Evolutionary conservation across 2,329 filamentous ascomycete species (phyloP).

Genomic region (Claviceps africana): DNA sequence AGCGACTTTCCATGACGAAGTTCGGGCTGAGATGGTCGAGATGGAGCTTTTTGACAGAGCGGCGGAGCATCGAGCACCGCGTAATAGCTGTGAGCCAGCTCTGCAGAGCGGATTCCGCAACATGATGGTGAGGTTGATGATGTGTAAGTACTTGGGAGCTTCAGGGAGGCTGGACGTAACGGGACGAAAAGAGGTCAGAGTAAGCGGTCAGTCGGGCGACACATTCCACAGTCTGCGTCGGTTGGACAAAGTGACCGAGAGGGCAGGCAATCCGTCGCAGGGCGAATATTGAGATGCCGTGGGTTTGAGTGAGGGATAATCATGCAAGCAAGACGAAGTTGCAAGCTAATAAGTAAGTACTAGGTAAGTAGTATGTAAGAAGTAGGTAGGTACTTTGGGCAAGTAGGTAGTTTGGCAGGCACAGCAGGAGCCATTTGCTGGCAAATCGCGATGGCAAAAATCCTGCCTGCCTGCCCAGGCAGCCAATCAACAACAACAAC

Average conservation of each 20-base stretch:
- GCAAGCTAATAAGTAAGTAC: background rate
- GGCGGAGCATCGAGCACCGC: conserved; percentile 35
- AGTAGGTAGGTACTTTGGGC: background rate
- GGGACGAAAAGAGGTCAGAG: conserved; percentile 9
- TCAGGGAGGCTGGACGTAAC: conserved; percentile 4
- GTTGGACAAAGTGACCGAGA: conserved; percentile 12
- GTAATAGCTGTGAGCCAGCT: conserved; percentile 50
- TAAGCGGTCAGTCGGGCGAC: conserved; percentile 11
- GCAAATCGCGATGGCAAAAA: conserved; percentile 5
- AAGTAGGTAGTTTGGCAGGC: background rate
- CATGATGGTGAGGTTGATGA: conserved; percentile 36
- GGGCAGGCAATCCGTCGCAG: background rate
- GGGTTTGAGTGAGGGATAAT: conserved; percentile 4
- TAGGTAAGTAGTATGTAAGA: no score
- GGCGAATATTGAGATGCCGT: conserved; percentile 25
- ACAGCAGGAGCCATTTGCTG: background rate
- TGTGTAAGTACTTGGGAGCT: conserved; percentile 1
- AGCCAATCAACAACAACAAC: background rate
- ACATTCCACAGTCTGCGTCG: conserved; percentile 20
- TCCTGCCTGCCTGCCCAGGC: background rate
- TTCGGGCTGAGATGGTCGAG: conserved; percentile 25
- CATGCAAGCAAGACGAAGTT: conserved; percentile 4
- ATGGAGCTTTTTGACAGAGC: conserved; percentile 26
- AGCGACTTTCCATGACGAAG: conserved; percentile 30
- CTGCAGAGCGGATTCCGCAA: conserved; percentile 55